A percentile compares a stretch with the other conserved stretches of the same genome.
Evolutionary conservation across 371 early-diverging fungal species (phyloP).

Genomic region (Mucor indicus): DNA sequence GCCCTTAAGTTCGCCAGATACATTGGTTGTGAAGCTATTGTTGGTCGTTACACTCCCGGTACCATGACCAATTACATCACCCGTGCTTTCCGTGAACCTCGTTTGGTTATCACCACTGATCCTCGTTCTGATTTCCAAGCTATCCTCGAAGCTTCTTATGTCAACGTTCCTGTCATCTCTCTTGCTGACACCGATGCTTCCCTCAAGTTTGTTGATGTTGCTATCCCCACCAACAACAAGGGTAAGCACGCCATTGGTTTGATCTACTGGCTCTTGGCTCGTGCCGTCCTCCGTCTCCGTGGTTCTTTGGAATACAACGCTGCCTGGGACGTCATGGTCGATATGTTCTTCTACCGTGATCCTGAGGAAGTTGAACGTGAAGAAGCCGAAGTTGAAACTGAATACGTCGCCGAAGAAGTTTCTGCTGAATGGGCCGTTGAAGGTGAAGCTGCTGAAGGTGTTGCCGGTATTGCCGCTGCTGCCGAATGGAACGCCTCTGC

Average conservation of each 20-base stretch:
- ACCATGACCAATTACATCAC: constrained; percentile 99
- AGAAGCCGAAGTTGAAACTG: constrained; percentile 23
- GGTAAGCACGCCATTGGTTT: constrained; percentile 98
- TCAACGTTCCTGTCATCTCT: constrained; percentile 99
- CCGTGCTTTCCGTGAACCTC: constrained; percentile 98
- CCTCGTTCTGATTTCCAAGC: constrained; percentile 99
- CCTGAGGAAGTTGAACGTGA: constrained; percentile 92
- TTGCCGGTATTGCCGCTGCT: constrained; percentile 36
- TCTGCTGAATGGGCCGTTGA: constrained; percentile 33
- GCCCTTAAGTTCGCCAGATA: constrained; percentile 97
- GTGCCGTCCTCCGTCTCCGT: constrained; percentile 98
- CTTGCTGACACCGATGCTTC: constrained; percentile 98
- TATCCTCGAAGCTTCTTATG: constrained; percentile 97
- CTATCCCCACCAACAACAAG: constrained; percentile 99
- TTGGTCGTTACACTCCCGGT: constrained; percentile 99
- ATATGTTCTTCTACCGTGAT: constrained; percentile 97
- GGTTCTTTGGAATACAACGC: constrained; percentile 83
- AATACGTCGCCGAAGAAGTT: constrained; percentile 20
- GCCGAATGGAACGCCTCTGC: constrained; percentile 32
- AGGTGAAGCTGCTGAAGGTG: constrained; percentile 32
- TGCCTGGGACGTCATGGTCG: constrained; percentile 95
- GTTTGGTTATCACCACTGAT: constrained; percentile 98
- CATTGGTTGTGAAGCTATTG: constrained; percentile 97
- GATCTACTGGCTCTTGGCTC: constrained; percentile 95
- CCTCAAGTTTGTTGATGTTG: constrained; percentile 95